Evolutionary conservation across 345 rosid species (phyloP).

Genomic region (Abelmoschus esculentus): DNA sequence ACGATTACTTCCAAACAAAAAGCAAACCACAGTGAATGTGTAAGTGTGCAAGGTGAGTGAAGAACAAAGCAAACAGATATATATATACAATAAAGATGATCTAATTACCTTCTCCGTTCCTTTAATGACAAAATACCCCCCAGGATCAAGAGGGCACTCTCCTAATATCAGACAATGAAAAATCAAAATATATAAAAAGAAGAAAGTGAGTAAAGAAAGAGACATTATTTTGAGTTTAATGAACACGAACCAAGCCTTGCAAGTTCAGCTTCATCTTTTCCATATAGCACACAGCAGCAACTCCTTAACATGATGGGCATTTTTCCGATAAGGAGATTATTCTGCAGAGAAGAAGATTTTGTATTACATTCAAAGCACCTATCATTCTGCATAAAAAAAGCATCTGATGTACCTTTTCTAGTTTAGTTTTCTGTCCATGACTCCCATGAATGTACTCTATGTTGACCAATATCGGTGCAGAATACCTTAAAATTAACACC

Average conservation of each 20-base stretch:
- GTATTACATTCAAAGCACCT: slow-evolving; percentile 1
- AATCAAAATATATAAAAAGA: slow-evolving; percentile 7
- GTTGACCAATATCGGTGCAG: slow-evolving; percentile 73
- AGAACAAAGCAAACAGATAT: neutral
- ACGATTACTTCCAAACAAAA: neutral
- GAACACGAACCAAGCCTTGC: slow-evolving; percentile 64
- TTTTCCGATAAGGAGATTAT: slow-evolving; percentile 59
- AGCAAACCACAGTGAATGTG: neutral
- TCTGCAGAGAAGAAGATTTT: slow-evolving; percentile 34
- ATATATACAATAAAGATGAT: neutral
- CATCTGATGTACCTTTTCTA: slow-evolving; percentile 43
- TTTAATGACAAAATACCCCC: slow-evolving; percentile 86
- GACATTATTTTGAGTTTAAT: slow-evolving; percentile 4
- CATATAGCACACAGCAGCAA: slow-evolving; percentile 58
- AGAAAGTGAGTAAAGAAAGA: neutral
- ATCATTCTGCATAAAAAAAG: neutral
- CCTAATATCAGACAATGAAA: slow-evolving; percentile 37
- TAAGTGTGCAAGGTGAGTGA: neutral
- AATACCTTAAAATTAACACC: slow-evolving; percentile 42
- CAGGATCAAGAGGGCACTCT: slow-evolving; percentile 97
- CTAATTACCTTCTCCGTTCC: slow-evolving; percentile 77
- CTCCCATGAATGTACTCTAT: slow-evolving; percentile 62
- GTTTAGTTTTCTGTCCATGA: slow-evolving; percentile 29
- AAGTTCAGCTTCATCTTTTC: slow-evolving; percentile 93
- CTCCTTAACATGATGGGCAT: slow-evolving; percentile 93